Evolutionary conservation across 768 basidiomycete genomes (phyloP).

Genomic region (Xerocomus brunneocitrinus): DNA sequence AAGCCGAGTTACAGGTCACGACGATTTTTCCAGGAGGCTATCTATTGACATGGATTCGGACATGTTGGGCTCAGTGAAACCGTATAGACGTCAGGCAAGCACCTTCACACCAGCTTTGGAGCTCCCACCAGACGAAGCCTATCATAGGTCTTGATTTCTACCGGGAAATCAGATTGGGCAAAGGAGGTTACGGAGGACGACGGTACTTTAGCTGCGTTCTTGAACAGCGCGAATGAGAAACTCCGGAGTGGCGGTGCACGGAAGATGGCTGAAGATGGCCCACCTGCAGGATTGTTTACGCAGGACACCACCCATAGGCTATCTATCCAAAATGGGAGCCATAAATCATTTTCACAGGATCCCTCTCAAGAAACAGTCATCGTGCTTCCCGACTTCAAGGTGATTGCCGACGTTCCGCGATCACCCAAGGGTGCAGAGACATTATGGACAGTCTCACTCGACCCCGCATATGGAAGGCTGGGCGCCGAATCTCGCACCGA

Average conservation of each 20-base stretch:
- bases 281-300: constrained; percentile 51
- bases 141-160: constrained; percentile 77
- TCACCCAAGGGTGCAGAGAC: constrained; percentile 61
- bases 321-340: constrained; percentile 81
- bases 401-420: constrained; percentile 68
- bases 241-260: constrained; percentile 2
- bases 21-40: constrained; percentile 69
- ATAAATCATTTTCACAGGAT: constrained; percentile 60
- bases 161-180: constrained; percentile 87
- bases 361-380: constrained; percentile 71
- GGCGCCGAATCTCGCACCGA: constrained; percentile 42
- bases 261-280: constrained; percentile 6
- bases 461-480: constrained; percentile 50
- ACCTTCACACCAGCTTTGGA: not conserved
- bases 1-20: constrained; percentile 48
- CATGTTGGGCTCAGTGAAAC: constrained; percentile 83
- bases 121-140: not conserved
- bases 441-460: constrained; percentile 62
- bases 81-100: constrained; percentile 75
- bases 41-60: constrained; percentile 74
- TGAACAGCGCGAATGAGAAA: constrained; percentile 28
- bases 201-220: constrained; percentile 64
- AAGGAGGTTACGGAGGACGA: constrained; percentile 69
- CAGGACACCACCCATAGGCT: constrained; percentile 52
- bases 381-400: constrained; percentile 88